These are phyloP conservation scores for Debaryomyces psychrophilus DNA, from an alignment of 1,139 yeast species.

Conservation along the genomic window DNA sequence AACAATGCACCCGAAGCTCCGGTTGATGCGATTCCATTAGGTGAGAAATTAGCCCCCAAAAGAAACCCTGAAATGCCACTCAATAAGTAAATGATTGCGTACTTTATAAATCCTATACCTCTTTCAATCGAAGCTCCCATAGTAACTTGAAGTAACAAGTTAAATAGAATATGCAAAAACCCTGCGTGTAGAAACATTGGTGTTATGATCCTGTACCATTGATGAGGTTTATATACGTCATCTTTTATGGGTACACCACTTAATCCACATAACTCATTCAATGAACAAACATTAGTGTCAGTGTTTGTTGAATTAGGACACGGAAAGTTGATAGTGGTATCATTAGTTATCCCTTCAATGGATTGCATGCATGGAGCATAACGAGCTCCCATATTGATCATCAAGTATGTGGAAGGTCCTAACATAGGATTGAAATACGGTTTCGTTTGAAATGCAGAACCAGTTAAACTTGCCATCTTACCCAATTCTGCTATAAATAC, in stretches of 20 bases:
- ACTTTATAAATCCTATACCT: conserved; percentile 59
- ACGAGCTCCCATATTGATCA: conserved; percentile 72
- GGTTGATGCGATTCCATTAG: conserved; percentile 68
- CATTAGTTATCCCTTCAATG: conserved; percentile 54
- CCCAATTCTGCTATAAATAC: conserved; percentile 73
- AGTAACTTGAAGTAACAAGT: conserved; percentile 60
- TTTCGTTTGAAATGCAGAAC: conserved; percentile 67
- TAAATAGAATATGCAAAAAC: conserved; percentile 67
- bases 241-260: conserved; percentile 43
- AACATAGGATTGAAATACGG: conserved; percentile 81
- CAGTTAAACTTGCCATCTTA: conserved; percentile 62
- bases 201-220: conserved; percentile 71
- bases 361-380: conserved; percentile 73
- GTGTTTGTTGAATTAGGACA: conserved; percentile 69
- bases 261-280: conserved; percentile 65
- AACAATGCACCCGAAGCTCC: conserved; percentile 80
- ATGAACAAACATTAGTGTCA: conserved; percentile 58
- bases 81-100: conserved; percentile 57
- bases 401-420: conserved; percentile 73
- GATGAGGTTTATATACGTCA: conserved; percentile 49
- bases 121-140: conserved; percentile 68
- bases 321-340: conserved; percentile 53
- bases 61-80: conserved; percentile 72
- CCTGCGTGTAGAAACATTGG: conserved; percentile 83
- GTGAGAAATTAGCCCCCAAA: conserved; percentile 73